Percentiles rank a stretch among this genome's conserved stretches.
These are phyloP conservation scores for Neonectria faginata DNA, from an alignment of 2,329 filamentous ascomycete genomes.

Conservation along the genomic window DNA sequence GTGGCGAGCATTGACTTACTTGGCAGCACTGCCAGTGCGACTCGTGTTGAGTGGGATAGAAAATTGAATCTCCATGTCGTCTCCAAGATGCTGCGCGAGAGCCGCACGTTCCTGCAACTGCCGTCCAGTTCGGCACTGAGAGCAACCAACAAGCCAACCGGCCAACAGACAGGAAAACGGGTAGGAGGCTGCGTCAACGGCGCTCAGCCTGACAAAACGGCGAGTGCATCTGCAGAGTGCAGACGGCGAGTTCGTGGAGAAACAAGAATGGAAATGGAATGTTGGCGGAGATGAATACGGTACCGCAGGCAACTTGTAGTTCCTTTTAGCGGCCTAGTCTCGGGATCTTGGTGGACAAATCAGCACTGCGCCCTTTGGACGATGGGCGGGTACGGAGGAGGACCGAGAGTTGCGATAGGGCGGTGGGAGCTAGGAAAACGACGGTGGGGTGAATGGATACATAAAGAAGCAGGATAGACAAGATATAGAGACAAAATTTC, in stretches of 20 bases:
- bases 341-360: conserved; percentile 21
- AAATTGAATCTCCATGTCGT: conserved; percentile 55
- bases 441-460: not conserved
- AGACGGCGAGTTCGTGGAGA: not conserved
- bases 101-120: conserved; percentile 26
- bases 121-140: conserved; percentile 18
- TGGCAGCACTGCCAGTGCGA: conserved; percentile 35
- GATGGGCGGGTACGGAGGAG: not conserved
- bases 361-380: conserved; percentile 10
- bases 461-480: not conserved
- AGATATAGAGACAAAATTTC: not conserved
- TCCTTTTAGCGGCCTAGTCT: conserved; percentile 19
- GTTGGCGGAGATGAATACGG: conserved; percentile 12
- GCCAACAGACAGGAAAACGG: not conserved
- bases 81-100: conserved; percentile 10
- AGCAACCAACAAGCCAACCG: not conserved
- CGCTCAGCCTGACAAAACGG: conserved; percentile 22
- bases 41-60: conserved; percentile 46
- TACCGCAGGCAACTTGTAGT: conserved; percentile 2
- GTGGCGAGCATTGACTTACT: conserved; percentile 39
- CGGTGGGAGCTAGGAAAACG: not conserved
- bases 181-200: conserved; percentile 34
- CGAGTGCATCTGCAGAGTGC: conserved; percentile 14
- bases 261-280: not conserved
- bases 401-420: not conserved